Conservation (phyloP, 306 rosid species). For the Cicer pinnatifidum region DNA sequence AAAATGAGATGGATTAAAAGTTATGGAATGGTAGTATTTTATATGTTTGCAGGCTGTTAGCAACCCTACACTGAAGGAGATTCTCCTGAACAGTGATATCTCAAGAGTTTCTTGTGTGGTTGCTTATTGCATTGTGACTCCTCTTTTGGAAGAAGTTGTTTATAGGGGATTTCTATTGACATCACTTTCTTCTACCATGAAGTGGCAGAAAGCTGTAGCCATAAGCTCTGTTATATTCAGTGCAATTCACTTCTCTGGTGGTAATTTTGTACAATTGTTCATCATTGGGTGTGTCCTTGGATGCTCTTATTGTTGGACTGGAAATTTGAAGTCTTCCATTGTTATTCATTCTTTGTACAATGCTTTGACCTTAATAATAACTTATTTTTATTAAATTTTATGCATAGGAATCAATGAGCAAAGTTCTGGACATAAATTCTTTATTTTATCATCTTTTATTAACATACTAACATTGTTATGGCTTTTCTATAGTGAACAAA, state of each 20-base stretch:
- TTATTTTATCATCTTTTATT: too few species aligned
- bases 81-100: constrained; percentile 56
- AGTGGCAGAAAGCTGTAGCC: constrained; percentile 73
- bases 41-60: constrained; percentile 58
- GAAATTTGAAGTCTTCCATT: constrained; percentile 65
- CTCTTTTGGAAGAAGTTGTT: constrained; percentile 75
- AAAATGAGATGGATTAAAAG: neutral
- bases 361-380: constrained; percentile 60
- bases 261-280: constrained; percentile 69
- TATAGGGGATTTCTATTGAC: constrained; percentile 80
- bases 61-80: constrained; percentile 68
- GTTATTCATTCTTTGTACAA: constrained; percentile 79
- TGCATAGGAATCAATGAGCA: constrained; percentile 9
- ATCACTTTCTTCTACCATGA: constrained; percentile 64
- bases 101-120: constrained; percentile 62
- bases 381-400: constrained; percentile 51
- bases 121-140: constrained; percentile 68
- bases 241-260: constrained; percentile 77
- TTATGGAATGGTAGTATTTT: constrained; percentile 15
- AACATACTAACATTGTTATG: too few species aligned
- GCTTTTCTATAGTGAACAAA: too few species aligned
- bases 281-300: constrained; percentile 80
- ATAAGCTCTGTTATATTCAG: constrained; percentile 73
- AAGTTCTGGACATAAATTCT: neutral
- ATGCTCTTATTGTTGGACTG: constrained; percentile 77